A percentile compares a stretch with the other conserved stretches of the same genome.
Conservation (phyloP, 2,329 filamentous ascomycete species). For the Didymellaceae sp. region DNA sequence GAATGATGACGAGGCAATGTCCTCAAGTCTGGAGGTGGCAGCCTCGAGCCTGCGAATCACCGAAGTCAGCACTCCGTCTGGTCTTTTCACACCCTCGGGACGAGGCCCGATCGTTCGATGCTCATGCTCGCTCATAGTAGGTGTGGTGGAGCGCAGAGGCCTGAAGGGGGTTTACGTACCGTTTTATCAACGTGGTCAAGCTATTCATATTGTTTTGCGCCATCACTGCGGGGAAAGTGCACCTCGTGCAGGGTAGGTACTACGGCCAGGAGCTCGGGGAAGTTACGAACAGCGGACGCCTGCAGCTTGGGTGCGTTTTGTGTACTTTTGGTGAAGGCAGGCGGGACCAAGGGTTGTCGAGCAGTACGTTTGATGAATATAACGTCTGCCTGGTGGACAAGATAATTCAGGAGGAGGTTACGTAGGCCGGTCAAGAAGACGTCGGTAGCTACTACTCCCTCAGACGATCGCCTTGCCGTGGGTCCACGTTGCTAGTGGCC, state of each 20-base stretch:
- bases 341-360: neutral
- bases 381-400: constrained; percentile 4
- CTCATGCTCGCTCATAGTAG: constrained; percentile 17
- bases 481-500: constrained; percentile 14
- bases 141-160: constrained; percentile 7
- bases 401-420: neutral
- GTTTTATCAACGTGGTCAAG: constrained; percentile 95
- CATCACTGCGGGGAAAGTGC: constrained; percentile 58
- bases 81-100: constrained; percentile 25
- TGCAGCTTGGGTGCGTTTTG: constrained; percentile 28
- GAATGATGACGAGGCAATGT: constrained; percentile 79
- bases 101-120: constrained; percentile 23
- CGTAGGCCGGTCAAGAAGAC: constrained; percentile 4
- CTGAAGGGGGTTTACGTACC: constrained; percentile 65
- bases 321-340: neutral
- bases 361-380: constrained; percentile 1
- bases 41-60: constrained; percentile 81
- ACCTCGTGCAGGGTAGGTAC: constrained; percentile 36
- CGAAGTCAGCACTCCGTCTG: constrained; percentile 56
- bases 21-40: constrained; percentile 92
- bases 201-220: constrained; percentile 90
- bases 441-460: constrained; percentile 5
- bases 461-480: constrained; percentile 1
- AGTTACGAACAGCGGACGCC: constrained; percentile 32
- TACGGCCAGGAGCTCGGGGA: constrained; percentile 30